These are phyloP conservation scores for Ogataea kodamae DNA, from an alignment of 805 yeast genomes.

Conservation along the genomic window DNA sequence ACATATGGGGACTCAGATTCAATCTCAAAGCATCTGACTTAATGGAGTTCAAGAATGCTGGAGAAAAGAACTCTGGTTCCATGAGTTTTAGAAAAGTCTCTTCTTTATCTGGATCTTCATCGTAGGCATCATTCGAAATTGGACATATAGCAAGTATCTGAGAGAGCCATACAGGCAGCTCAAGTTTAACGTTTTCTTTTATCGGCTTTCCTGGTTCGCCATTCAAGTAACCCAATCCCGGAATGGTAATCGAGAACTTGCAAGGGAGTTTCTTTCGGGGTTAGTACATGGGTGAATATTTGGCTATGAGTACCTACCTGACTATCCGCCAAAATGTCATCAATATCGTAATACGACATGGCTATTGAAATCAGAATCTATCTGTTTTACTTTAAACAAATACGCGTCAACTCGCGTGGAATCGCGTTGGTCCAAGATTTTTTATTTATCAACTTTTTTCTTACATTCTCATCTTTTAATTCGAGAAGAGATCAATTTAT, in stretches of 20 bases:
- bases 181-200: slow-evolving; percentile 58
- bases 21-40: slow-evolving; percentile 49
- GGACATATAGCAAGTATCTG: slow-evolving; percentile 60
- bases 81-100: slow-evolving; percentile 61
- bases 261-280: slow-evolving; percentile 60
- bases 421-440: no score
- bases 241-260: slow-evolving; percentile 70
- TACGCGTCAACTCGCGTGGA: no score
- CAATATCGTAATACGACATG: slow-evolving; percentile 65
- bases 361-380: no score
- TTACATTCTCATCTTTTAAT: no score
- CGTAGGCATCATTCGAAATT: slow-evolving; percentile 25
- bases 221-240: slow-evolving; percentile 84
- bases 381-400: no score
- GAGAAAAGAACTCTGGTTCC: slow-evolving; percentile 66
- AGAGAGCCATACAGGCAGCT: slow-evolving; percentile 88
- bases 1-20: slow-evolving; percentile 24
- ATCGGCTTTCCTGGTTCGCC: slow-evolving; percentile 68
- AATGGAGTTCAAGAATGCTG: slow-evolving; percentile 73
- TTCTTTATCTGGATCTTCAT: slow-evolving; percentile 32
- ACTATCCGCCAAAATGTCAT: slow-evolving; percentile 68
- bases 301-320: slow-evolving; percentile 43
- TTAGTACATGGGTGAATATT: no score
- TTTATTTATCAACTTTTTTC: no score
- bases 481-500: no score